Evolutionary conservation across 129 eudicot genomes (phyloP).

Genomic region (Centella asiatica): DNA sequence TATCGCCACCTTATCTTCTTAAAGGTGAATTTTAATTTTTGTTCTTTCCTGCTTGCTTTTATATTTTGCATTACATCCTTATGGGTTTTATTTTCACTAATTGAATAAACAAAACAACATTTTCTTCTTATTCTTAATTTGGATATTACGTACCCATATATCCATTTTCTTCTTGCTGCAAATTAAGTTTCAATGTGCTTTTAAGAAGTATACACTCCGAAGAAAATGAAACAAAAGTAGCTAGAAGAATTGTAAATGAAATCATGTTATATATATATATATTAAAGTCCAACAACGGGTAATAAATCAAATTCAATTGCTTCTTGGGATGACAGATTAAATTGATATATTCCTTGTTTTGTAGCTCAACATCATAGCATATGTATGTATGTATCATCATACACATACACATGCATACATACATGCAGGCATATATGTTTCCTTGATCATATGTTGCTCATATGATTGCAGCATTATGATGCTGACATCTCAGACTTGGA

Average conservation of each 20-base stretch:
- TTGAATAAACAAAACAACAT: neutral
- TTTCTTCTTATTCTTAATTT: neutral
- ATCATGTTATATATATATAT: neutral
- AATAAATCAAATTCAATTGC: neutral
- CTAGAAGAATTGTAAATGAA: neutral
- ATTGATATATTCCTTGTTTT: neutral
- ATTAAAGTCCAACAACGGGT: neutral
- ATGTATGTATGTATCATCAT: too few relatives aligned
- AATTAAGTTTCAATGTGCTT: neutral
- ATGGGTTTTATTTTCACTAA: neutral
- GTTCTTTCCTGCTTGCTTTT: neutral
- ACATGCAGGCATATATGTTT: too few relatives aligned
- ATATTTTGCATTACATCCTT: neutral
- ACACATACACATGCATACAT: too few relatives aligned
- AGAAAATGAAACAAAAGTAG: neutral
- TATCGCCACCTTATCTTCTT: constrained; percentile 90
- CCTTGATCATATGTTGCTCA: neutral
- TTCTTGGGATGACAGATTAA: too few relatives aligned
- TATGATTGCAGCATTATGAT: constrained; percentile 55
- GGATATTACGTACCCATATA: too few relatives aligned
- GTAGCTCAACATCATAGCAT: too few relatives aligned
- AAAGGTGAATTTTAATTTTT: constrained; percentile 43
- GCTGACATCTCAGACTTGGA: constrained; percentile 78
- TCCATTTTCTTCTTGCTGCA: neutral
- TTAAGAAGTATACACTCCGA: neutral